These are phyloP conservation scores for Gonapodya prolifera DNA, from an alignment of 192 early-diverging fungal species.

Conservation along the genomic window DNA sequence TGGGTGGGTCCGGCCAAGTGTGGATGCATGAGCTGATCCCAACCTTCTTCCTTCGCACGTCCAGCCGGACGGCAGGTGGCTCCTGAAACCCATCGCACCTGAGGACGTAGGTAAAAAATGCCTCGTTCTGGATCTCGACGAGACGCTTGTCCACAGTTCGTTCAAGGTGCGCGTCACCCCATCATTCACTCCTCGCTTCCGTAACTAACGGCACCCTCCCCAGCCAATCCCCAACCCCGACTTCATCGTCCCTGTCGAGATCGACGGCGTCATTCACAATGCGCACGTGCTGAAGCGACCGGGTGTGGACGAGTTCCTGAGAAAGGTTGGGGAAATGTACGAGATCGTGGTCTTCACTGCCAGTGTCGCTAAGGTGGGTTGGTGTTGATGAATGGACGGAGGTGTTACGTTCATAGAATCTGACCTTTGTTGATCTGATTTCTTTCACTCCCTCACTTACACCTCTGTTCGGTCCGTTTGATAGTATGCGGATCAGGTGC, in stretches of 20 bases:
- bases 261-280: no score
- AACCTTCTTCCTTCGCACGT: no score
- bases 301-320: slow-evolving; percentile 84
- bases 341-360: slow-evolving; percentile 96
- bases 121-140: slow-evolving; percentile 92
- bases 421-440: no score
- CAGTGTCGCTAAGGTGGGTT: slow-evolving; percentile 67
- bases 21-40: no score
- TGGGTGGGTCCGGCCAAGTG: no score
- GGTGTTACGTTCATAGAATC: no score
- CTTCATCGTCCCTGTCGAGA: slow-evolving; percentile 84
- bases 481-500: slow-evolving; percentile 93
- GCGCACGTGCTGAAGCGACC: slow-evolving; percentile 95
- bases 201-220: no score
- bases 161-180: slow-evolving; percentile 71
- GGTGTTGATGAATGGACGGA: no score
- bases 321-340: slow-evolving; percentile 70
- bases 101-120: slow-evolving; percentile 70
- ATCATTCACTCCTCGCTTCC: no score
- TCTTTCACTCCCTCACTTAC: neutral
- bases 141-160: slow-evolving; percentile 92
- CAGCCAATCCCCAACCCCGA: slow-evolving; percentile 61
- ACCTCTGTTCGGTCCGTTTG: slow-evolving; percentile 5
- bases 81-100: slow-evolving; percentile 57
- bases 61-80: no score